Evolutionary conservation across 208 protist species (phyloP).

Genomic region (Crithidia bombi): DNA sequence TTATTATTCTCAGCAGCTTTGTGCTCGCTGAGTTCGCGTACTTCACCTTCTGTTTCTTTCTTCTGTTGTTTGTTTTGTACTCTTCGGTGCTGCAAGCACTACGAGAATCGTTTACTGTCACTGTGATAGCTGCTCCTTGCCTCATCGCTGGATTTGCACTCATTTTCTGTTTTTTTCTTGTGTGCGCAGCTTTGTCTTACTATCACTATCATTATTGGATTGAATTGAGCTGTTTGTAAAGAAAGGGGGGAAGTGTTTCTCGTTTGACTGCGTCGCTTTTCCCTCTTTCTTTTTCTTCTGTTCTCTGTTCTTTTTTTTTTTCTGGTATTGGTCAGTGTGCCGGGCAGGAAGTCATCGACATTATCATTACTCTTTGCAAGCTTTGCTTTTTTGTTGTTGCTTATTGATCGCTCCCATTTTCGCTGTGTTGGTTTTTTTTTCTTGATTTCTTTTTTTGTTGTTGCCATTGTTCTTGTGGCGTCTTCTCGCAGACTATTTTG

Average conservation of each 20-base stretch:
- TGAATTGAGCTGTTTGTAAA: neutral
- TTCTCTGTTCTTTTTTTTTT: constrained; percentile 2
- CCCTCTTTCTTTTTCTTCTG: neutral
- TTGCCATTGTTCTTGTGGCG: neutral
- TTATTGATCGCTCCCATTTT: neutral
- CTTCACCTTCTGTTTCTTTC: too few species aligned
- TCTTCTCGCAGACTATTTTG: neutral
- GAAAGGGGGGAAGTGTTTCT: constrained; percentile 1
- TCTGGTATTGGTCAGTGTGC: neutral
- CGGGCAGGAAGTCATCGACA: neutral
- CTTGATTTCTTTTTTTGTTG: neutral
- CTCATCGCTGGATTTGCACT: too few species aligned
- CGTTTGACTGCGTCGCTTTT: neutral
- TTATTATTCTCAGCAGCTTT: too few species aligned
- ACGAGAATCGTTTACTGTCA: too few species aligned
- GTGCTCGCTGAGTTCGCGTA: too few species aligned
- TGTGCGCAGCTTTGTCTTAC: neutral
- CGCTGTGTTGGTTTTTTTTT: neutral
- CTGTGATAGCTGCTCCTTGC: neutral
- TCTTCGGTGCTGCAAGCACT: neutral
- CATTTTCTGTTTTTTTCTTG: neutral
- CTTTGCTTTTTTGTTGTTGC: neutral
- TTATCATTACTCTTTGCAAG: too few species aligned
- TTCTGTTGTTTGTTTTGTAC: neutral
- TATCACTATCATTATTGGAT: neutral